Conservation (phyloP, 1,284 basidiomycete species). For the Puccinia sorghi region DNA sequence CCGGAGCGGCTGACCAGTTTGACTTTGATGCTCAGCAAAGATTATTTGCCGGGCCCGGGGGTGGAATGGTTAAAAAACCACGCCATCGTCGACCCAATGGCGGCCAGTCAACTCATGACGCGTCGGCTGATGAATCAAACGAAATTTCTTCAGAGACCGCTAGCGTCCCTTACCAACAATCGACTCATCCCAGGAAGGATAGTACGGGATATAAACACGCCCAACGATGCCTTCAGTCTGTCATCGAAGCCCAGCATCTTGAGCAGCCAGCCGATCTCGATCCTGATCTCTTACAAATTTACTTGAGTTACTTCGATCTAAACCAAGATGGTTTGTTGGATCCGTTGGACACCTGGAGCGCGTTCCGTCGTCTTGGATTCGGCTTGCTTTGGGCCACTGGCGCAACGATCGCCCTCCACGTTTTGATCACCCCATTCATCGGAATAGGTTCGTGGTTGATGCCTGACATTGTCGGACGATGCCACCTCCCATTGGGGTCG, state of each 20-base stretch:
- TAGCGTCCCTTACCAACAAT: background rate
- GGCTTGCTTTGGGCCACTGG: constrained; percentile 2
- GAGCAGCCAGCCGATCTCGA: background rate
- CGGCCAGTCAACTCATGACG: background rate
- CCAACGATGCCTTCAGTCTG: constrained; percentile 6
- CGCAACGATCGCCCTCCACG: constrained; percentile 5
- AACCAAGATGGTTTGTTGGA: constrained; percentile 26
- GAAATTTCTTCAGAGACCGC: background rate
- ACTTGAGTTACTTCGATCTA: constrained; percentile 30
- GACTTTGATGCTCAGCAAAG: constrained; percentile 25
- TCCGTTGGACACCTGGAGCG: constrained; percentile 17
- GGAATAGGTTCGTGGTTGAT: constrained; percentile 22
- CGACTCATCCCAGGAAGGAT: background rate
- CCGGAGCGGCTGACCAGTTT: constrained; percentile 16
- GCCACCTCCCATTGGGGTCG: background rate
- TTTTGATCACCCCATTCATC: constrained; percentile 8
- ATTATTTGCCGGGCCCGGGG: constrained; percentile 1
- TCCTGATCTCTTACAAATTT: constrained; percentile 18
- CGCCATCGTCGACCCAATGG: background rate
- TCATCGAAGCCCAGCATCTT: background rate
- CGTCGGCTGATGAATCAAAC: background rate
- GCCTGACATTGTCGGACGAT: background rate
- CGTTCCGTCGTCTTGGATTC: constrained; percentile 34
- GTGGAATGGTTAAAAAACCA: constrained; percentile 6
- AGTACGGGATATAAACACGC: background rate